Percentiles rank a stretch among this genome's conserved stretches.
phyloP scores from a whole-genome alignment of 2,329 filamentous ascomycete species.

The Xylaria sp. region DNA sequence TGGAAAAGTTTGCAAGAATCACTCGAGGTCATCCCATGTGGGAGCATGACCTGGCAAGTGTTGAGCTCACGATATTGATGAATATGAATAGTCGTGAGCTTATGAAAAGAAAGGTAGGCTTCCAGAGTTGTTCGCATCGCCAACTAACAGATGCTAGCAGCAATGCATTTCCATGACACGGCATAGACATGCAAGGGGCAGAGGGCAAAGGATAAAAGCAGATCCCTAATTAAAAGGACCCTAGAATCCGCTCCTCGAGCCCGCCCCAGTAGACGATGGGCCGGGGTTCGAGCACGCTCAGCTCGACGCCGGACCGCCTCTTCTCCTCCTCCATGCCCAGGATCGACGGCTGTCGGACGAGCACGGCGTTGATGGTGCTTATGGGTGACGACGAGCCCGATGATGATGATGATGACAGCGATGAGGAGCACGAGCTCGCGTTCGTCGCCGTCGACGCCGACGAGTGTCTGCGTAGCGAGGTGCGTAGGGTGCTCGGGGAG shows the following conservation, averaged over 20 bases:
- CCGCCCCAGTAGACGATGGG: constrained; percentile 73
- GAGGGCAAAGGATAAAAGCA: neutral
- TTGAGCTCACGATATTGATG: neutral
- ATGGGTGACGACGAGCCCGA: constrained; percentile 55
- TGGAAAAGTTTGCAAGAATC: neutral
- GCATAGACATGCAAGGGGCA: neutral
- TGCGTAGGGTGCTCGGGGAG: constrained; percentile 61
- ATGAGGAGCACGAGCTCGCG: constrained; percentile 53
- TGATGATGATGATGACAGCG: neutral
- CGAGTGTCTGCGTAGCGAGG: constrained; percentile 64
- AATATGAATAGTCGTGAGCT: neutral
- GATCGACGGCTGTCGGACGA: constrained; percentile 68
- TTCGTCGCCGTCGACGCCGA: constrained; percentile 57
- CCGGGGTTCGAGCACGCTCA: constrained; percentile 69
- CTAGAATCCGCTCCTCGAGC: constrained; percentile 68
- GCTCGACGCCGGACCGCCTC: constrained; percentile 62
- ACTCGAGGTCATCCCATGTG: neutral
- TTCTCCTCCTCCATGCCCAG: constrained; percentile 69
- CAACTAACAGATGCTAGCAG: neutral
- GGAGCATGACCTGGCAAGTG: neutral
- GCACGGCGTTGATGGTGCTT: constrained; percentile 68
- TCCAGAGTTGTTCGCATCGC: neutral
- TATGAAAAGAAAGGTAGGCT: neutral
- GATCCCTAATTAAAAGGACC: constrained; percentile 51
- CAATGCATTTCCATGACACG: neutral